Percentiles rank a stretch among this genome's conserved stretches.
Conservation (phyloP, 805 yeast species). For the Komagataella phaffii region DNA sequence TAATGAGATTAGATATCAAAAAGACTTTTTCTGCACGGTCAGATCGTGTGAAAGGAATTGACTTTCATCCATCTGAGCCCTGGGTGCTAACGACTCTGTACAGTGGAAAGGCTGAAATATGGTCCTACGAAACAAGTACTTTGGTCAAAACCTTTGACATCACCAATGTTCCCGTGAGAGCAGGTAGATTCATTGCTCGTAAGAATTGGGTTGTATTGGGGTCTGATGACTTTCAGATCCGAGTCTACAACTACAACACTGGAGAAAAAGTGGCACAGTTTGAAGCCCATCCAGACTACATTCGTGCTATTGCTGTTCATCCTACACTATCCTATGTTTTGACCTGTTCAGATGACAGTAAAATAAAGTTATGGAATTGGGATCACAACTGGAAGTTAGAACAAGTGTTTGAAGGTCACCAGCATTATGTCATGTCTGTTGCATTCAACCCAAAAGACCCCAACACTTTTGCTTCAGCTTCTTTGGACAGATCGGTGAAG, state of each 20-base stretch:
- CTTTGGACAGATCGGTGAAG: constrained; percentile 91
- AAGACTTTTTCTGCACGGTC: constrained; percentile 48
- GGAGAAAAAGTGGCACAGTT: constrained; percentile 90
- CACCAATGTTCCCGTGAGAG: constrained; percentile 91
- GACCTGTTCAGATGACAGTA: constrained; percentile 85
- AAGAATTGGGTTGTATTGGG: constrained; percentile 97
- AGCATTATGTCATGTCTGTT: constrained; percentile 87
- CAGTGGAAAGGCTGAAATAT: constrained; percentile 83
- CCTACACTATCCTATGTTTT: constrained; percentile 84
- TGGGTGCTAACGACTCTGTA: constrained; percentile 90
- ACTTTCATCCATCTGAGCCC: constrained; percentile 96
- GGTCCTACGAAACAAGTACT: constrained; percentile 83
- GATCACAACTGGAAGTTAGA: constrained; percentile 84
- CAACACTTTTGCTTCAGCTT: constrained; percentile 93
- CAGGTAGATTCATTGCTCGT: constrained; percentile 89
- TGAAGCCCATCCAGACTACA: constrained; percentile 97
- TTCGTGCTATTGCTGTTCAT: constrained; percentile 87
- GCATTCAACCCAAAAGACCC: constrained; percentile 97
- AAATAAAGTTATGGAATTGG: constrained; percentile 96
- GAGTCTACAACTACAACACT: constrained; percentile 91
- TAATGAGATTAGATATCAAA: constrained; percentile 36
- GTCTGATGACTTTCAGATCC: constrained; percentile 85
- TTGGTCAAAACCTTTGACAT: constrained; percentile 85
- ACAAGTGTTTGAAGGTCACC: constrained; percentile 91
- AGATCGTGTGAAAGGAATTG: constrained; percentile 95